Evolutionary conservation across 148 eudicot genomes (phyloP).

Genomic region (Heliosperma pusillum): DNA sequence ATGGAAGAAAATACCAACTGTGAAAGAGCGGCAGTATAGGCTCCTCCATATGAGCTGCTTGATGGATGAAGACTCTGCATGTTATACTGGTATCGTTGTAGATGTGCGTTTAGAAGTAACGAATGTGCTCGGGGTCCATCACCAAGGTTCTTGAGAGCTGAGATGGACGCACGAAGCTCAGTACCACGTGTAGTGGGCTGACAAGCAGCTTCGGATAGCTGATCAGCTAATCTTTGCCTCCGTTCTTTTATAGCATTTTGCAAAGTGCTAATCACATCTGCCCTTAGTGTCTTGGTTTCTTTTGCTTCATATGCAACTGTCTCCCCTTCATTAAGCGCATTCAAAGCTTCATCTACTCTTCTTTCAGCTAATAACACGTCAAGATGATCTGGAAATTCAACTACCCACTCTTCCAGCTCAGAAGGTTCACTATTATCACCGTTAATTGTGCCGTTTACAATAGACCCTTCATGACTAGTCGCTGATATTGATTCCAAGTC

Average conservation of each 20-base stretch:
- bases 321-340: conserved; percentile 80
- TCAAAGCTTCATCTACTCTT: conserved; percentile 83
- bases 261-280: conserved; percentile 46
- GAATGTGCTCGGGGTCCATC: conserved; percentile 95
- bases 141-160: conserved; percentile 85
- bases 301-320: conserved; percentile 67
- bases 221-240: conserved; percentile 87
- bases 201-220: conserved; percentile 93
- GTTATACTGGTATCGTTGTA: conserved; percentile 79
- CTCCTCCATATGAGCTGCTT: conserved; percentile 98
- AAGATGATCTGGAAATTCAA: conserved; percentile 89
- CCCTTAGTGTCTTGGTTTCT: conserved; percentile 56
- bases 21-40: conserved; percentile 97
- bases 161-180: conserved; percentile 86
- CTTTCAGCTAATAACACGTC: conserved; percentile 96
- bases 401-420: conserved; percentile 70
- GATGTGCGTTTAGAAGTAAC: conserved; percentile 82
- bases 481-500: conserved; percentile 56
- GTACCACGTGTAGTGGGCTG: conserved; percentile 94
- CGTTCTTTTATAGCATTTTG: conserved; percentile 64
- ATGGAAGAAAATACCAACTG: conserved; percentile 93
- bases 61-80: conserved; percentile 95
- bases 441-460: conserved; percentile 33
- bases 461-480: conserved; percentile 42
- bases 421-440: conserved; percentile 58